phyloP scores from a whole-genome alignment of 75 land plant genomes.

The Cryptomeria japonica region DNA sequence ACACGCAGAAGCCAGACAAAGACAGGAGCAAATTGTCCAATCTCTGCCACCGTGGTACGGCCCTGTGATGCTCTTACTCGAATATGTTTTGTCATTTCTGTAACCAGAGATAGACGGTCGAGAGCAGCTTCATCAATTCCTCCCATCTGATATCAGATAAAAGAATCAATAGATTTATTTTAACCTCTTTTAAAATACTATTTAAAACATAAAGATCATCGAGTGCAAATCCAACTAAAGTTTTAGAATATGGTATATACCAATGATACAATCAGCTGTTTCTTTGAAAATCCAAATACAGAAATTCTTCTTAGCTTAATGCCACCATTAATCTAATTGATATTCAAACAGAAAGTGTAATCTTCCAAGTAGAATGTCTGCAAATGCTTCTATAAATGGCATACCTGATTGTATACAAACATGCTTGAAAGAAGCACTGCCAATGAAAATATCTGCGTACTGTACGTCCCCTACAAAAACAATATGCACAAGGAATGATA shows the following conservation, averaged over 20 bases:
- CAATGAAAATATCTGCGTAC: constrained; percentile 94
- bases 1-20: constrained; percentile 99
- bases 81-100: constrained; percentile 98
- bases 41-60: constrained; percentile 68
- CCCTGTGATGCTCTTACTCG: constrained; percentile 92
- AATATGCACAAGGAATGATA: background rate
- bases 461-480: constrained; percentile 88
- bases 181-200: background rate
- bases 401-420: constrained; percentile 97
- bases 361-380: background rate
- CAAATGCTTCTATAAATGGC: background rate
- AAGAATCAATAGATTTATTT: background rate
- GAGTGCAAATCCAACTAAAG: background rate
- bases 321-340: background rate
- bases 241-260: background rate
- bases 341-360: background rate
- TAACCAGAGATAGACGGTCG: constrained; percentile 92
- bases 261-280: background rate
- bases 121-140: constrained; percentile 98
- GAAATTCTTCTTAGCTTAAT: background rate
- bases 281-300: background rate
- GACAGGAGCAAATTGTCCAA: constrained; percentile 94
- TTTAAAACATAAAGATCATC: background rate
- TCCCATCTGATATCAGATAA: constrained; percentile 78
- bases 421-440: constrained; percentile 96